Conservation (phyloP, 768 basidiomycete genomes). For the Boletus coccyginus region DNA sequence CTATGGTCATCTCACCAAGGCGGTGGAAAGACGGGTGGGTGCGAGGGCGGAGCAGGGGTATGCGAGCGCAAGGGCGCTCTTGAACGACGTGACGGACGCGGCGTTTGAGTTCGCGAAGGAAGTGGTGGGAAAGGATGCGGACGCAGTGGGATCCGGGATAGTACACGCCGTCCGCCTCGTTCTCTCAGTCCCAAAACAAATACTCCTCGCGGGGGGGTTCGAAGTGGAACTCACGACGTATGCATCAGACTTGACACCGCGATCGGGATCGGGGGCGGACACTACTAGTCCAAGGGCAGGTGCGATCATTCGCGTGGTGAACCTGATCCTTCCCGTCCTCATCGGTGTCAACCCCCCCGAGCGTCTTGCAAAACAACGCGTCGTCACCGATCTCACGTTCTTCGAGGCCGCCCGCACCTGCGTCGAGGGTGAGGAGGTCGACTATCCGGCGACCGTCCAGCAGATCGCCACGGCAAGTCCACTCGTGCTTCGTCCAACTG, state of each 20-base stretch:
- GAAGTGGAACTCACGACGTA: constrained; percentile 37
- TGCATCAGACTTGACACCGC: not conserved
- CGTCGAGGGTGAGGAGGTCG: constrained; percentile 13
- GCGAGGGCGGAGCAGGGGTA: constrained; percentile 20
- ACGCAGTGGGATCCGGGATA: not conserved
- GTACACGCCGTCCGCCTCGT: constrained; percentile 39
- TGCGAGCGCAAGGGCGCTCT: constrained; percentile 29
- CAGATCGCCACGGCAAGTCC: constrained; percentile 27
- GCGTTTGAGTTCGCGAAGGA: constrained; percentile 36
- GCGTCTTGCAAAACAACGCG: constrained; percentile 58
- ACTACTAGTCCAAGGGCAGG: not conserved
- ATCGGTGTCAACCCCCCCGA: constrained; percentile 76
- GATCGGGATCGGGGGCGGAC: not conserved
- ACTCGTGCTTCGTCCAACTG: not conserved
- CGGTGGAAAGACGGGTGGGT: constrained; percentile 32
- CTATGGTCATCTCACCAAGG: constrained; percentile 61
- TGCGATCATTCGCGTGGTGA: constrained; percentile 40
- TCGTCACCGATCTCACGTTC: constrained; percentile 53
- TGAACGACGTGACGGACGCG: constrained; percentile 34
- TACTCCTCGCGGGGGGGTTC: constrained; percentile 49
- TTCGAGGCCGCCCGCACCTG: constrained; percentile 27
- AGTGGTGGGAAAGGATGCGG: not conserved
- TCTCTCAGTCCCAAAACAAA: constrained; percentile 44
- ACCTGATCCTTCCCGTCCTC: constrained; percentile 50
- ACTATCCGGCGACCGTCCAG: constrained; percentile 39